Percentiles rank a stretch among this genome's conserved stretches.
Conservation (phyloP, 2,329 filamentous ascomycete species). For the Fusarium sp. region DNA sequence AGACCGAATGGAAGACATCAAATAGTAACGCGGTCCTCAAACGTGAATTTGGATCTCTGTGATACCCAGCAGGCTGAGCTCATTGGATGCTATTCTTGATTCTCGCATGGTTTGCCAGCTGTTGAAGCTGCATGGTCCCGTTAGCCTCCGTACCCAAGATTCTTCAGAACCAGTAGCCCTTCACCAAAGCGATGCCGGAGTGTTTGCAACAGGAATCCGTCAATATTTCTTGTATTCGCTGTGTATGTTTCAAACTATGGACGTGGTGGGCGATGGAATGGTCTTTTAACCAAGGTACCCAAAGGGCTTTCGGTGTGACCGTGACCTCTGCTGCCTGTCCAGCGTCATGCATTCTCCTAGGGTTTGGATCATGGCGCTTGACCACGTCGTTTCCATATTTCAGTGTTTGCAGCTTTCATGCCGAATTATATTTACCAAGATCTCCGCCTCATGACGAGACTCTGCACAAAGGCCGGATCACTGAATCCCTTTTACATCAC, state of each 20-base stretch:
- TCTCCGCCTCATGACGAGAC: fast-evolving
- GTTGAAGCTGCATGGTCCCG: neutral
- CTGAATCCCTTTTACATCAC: neutral
- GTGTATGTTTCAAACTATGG: neutral
- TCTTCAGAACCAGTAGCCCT: neutral
- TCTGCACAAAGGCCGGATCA: fast-evolving
- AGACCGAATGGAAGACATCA: neutral
- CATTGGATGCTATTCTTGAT: neutral
- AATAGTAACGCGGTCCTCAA: fast-evolving
- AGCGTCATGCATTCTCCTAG: neutral
- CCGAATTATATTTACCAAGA: neutral
- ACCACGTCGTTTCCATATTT: too few relatives aligned
- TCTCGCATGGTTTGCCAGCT: neutral
- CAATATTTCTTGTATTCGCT: neutral
- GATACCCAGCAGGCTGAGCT: neutral
- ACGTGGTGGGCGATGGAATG: too few relatives aligned
- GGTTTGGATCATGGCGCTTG: neutral
- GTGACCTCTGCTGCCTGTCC: neutral
- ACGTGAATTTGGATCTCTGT: neutral
- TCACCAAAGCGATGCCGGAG: neutral
- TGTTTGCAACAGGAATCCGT: fast-evolving
- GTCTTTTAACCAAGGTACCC: neutral
- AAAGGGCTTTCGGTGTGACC: neutral
- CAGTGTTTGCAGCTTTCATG: neutral
- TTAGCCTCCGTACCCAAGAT: neutral